Base-by-base conservation (phyloP, 441 rosid genomes). In the Hura crepitans region DNA sequence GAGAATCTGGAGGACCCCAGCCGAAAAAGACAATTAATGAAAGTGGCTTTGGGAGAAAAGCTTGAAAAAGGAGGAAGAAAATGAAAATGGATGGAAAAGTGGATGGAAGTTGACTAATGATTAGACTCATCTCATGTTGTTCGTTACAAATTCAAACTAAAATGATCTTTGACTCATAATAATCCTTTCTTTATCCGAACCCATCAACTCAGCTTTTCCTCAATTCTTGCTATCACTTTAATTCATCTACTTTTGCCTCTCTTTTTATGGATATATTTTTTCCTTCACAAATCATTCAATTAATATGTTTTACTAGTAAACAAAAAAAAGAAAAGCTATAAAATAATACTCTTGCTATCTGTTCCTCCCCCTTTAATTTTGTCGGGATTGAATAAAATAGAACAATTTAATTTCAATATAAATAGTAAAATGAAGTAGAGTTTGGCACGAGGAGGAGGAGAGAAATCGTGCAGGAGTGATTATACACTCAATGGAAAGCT, bases 391-490 rank as follows among this genome's bases (percentile, higher is more conserved):
- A n/a, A n/a, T n/a, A n/a, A n/a, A n/a, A n/a, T n/a, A n/a, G n/a
- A n/a, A n/a, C n/a, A n/a, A n/a, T n/a, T n/a, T n/a, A n/a, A n/a
- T n/a, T n/a, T n/a, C n/a, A n/a, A 3, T 4, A 35, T 2, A 33
- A 33, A 33, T 2, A 33, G 6, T 2, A 6, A 33, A 35, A 35
- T 4, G 39, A 5, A 35, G 39, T 35, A 35, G 39, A 47, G n/a
- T n/a, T n/a, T n/a, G n/a, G n/a, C n/a, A n/a, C n/a, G 43, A 23
- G 20, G 50, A 4, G 15, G 2, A 17, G 12, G 15, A 64, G 62
- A 64, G 49, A 60, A 37, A n/a, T 63, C 69, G 72, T 69, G 80
- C 61, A 77, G 66, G 18, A 71, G 75, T 79, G 81, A 82, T 82
- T 70, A 65, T 62, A 72, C 20, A 66, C 81, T 74, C 78, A 78